Percentiles rank a stretch among this genome's conserved stretches.
Conservation (phyloP, 495 filamentous ascomycete species). For the Choiromyces venosus region DNA sequence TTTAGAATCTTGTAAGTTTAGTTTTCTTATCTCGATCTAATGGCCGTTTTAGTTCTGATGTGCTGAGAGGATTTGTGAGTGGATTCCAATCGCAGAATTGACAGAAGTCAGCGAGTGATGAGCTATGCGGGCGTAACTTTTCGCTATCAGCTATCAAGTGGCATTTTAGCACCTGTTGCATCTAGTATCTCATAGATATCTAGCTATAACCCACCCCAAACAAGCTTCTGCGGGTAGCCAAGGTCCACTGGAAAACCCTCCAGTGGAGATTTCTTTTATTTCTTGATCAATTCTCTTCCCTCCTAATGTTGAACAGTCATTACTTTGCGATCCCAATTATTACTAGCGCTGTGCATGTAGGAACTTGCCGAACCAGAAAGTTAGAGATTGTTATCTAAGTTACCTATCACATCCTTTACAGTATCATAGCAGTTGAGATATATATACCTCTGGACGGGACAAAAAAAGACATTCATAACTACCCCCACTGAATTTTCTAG, state of each 20-base stretch:
- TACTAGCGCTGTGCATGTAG: background rate
- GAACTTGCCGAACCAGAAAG: background rate
- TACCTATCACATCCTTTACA: background rate
- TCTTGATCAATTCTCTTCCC: background rate
- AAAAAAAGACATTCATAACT: background rate
- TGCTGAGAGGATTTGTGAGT: background rate
- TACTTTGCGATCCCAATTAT: background rate
- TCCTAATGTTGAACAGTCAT: background rate
- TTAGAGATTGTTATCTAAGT: background rate
- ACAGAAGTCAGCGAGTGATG: background rate
- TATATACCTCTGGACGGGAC: background rate
- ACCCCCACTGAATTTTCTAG: background rate
- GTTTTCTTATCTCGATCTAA: background rate
- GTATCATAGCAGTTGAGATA: background rate
- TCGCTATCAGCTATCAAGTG: background rate
- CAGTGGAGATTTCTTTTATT: background rate
- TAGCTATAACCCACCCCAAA: background rate
- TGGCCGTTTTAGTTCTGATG: background rate
- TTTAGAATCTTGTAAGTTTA: too few relatives aligned
- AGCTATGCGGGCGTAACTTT: background rate
- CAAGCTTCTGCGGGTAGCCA: background rate
- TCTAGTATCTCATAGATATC: background rate
- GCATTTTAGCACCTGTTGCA: background rate
- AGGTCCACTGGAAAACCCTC: background rate
- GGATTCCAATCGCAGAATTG: background rate